Percentiles rank a stretch among this genome's conserved stretches.
phyloP scores from a whole-genome alignment of 345 rosid genomes.

The Gossypium mustelinum region DNA sequence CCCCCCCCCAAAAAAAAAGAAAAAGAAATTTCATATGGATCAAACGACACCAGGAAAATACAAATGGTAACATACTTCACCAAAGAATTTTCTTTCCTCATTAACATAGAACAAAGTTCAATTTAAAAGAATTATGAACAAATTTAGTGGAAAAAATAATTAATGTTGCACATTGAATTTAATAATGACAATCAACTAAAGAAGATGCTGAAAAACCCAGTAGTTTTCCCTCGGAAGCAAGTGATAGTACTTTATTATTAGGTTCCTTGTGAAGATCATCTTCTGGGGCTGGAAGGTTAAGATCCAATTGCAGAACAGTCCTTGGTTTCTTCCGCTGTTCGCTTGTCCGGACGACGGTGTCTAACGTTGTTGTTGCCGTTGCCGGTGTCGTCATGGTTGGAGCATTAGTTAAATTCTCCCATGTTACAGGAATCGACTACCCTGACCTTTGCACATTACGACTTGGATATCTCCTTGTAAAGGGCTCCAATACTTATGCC shows the following conservation, averaged over 20 bases:
- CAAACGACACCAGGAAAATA: neutral
- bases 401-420: slow-evolving; percentile 14
- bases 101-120: neutral
- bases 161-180: neutral
- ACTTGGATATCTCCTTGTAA: no score
- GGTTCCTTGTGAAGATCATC: slow-evolving; percentile 30
- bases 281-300: slow-evolving; percentile 59
- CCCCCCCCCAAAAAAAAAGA: neutral
- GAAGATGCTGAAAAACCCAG: slow-evolving; percentile 53
- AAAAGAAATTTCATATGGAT: neutral
- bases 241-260: slow-evolving; percentile 14
- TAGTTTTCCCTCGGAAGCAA: slow-evolving; percentile 40
- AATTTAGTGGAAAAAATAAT: slow-evolving; percentile 8
- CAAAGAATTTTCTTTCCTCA: neutral
- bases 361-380: slow-evolving; percentile 1
- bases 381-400: neutral
- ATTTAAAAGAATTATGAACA: slow-evolving; percentile 19
- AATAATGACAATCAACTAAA: slow-evolving; percentile 68
- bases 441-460: no score
- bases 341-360: slow-evolving; percentile 9
- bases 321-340: slow-evolving; percentile 30
- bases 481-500: no score
- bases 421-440: no score
- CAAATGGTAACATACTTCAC: neutral
- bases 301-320: slow-evolving; percentile 41